phyloP scores from a whole-genome alignment of 495 filamentous ascomycete species.

The Sordaria brevicollis region DNA sequence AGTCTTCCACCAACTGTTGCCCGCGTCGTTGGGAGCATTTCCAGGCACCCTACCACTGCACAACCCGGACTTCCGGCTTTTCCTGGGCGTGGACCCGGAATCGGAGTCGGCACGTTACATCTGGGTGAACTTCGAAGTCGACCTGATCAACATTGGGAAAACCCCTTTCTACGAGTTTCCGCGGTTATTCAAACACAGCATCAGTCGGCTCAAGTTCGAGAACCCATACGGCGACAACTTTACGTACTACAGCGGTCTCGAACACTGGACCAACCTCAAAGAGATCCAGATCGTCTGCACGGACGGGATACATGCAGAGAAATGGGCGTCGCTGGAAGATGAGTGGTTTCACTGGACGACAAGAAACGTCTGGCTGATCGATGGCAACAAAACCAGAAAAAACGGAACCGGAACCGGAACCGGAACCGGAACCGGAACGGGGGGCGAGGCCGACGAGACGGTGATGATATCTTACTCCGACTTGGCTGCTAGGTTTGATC shows the following conservation, averaged over 20 bases:
- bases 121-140: constrained; percentile 16
- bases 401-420: too few relatives aligned
- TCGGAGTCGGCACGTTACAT: constrained; percentile 10
- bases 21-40: background rate
- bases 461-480: background rate
- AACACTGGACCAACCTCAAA: background rate
- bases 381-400: too few relatives aligned
- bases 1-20: constrained; percentile 4
- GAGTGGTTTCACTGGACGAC: background rate
- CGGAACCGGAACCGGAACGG: too few relatives aligned
- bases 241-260: background rate
- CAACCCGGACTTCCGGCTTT: background rate
- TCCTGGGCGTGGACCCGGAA: background rate
- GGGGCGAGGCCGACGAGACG: too few relatives aligned
- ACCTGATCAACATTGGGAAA: constrained; percentile 13
- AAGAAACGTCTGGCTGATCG: background rate
- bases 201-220: constrained; percentile 8
- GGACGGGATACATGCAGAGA: background rate
- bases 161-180: background rate
- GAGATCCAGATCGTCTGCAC: background rate
- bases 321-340: background rate
- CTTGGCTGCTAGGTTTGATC: background rate
- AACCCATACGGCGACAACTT: constrained; percentile 1
- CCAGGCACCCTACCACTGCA: background rate
- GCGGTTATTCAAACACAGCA: constrained; percentile 2